Base-by-base conservation (phyloP, 495 filamentous ascomycete species). In the Daldinia loculata region DNA sequence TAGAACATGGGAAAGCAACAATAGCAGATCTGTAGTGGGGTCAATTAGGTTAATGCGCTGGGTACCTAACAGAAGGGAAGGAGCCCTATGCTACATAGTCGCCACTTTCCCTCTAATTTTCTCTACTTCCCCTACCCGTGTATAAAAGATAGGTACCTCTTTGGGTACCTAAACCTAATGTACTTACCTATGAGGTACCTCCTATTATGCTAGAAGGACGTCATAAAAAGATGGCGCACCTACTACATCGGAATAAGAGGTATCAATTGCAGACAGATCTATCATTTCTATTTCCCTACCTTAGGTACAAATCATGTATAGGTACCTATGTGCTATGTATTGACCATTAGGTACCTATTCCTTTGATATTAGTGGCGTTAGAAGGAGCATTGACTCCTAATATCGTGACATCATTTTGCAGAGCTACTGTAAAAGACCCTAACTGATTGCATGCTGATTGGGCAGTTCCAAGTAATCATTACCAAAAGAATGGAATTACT, bases 351-450 rank as follows among this genome's bases (percentile, higher is more conserved):
- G n/a, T n/a, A n/a, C n/a, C 3, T 26, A 29, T 27, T 12, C 22
- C 24, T 59, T 45, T 43, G 34, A 24, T 58, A 8, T 3, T 56
- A 55, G 51, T 43, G 51, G 61, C 61, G 50, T 26, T 34, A 19
- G n/a, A 41, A 56, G 61, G 36, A 64, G 50, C 22, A 36, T 56
- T 48, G n/a, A 26, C 38, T 64, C 51, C 61, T 56, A 38, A 67
- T 30, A 4, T 61, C 64, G 57, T 67, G 64, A 67, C 64, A 48
- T 67, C 64, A 67, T 67, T 56, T 17, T n/a, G 32, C 38, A 14
- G 30, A 32, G 43, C 14, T 41, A 45, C 56, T 39, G n/a, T 22
- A 8, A 24, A 3, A 39, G 19, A 3, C 9, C 27, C 8, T 29
- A 11, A n/a, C 15, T 30, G 14, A 4, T 26, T 14, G 11, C 6